Evolutionary conservation across 2,329 filamentous ascomycete genomes (phyloP), one percentile per base, ranked within the genome.

Genomic region (Xylariomycetidae sp.): DNA sequence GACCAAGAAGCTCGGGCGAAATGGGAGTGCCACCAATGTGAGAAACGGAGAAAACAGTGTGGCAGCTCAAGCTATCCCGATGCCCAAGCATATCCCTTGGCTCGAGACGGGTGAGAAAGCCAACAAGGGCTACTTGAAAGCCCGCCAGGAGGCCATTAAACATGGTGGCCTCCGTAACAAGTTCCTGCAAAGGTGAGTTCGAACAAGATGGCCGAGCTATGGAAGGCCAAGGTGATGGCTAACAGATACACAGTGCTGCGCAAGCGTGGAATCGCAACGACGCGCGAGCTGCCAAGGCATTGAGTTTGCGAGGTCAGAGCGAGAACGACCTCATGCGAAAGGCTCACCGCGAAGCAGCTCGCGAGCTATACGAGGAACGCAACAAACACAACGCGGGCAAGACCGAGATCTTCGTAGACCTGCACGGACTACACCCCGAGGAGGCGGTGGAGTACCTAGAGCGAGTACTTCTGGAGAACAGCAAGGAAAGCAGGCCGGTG

Each of bases 241-340:
- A 32, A 53, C 38, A 27, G 9, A 12, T 8, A 10, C 39, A 25
- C 43, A 93, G 89, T 59, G 92, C 92, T 46, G 90, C 90, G 7
- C 90, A 96, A 71, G 92, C 92, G 15, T 98, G 92, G 90, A 95
- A 96, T 57, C 84, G 92, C 37, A 96, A 95, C 52, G 92, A 98
- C 58, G 90, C 92, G 25, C 82, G 92, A 42, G 90, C 92, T 13
- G 92, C 92, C 40, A 96, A 96, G 65, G 90, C 90, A 19, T 74
- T 96, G 31, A 95, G 87, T 51, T 76, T 96, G 28, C 83, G 92
- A 19, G 92, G 92, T 10, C 92, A 96, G 62, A 92, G 86, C 48
- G 92, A 98, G 64, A 96, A 98, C 52, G 87, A 94, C 47, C 73
- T 93, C 23, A 98, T 98, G 92, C 80, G 89, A 44, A 93, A 95